Evolutionary conservation across 2,329 filamentous ascomycete genomes (phyloP), one percentile per base, ranked within the genome.

Genomic region (Kalmusia sp.): DNA sequence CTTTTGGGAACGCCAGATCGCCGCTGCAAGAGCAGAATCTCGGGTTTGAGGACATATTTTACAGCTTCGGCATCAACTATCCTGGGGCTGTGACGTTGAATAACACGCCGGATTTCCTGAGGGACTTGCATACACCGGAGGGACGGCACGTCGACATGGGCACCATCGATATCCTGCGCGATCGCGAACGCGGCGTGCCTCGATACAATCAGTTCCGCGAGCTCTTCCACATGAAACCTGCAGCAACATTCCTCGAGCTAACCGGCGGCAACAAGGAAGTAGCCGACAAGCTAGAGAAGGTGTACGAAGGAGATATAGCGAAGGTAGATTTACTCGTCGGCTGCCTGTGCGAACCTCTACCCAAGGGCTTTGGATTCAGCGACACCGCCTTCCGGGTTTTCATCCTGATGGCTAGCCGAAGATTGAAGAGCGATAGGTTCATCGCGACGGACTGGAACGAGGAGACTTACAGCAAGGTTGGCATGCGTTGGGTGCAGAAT

Each of bases 371-470:
- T 45, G 79, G 78, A 0, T 80, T 81, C 60, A 77, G 73, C 54
- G 79, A 81, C 47, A 81, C 78, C 2, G 78, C 78, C 2, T 80
- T 81, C 56, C 62, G 77, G 0, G 66, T 80, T 1, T 80, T 80
- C 51, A 77, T 80, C 31, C 55, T 79, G 1, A 80, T 80, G 77
- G 78, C 77, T 1, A 74, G 69, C 34, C 55, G 77, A 11, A 57
- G 63, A 25, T 53, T 79, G 15, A 80, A 79, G 69, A 78, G 76
- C 15, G 77, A 80, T 65, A 65, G 77, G 1, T 79, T 79, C 50
- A 78, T 80, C 24, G 77, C 77, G 0, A 70, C 70, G 0, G 62
- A 73, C 19, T 79, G 75, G 73, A 74, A 77, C 35, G 65, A 65
- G 19, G 67, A 72, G 34, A 76, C 69, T 11, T 79, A 80, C 55